Evolutionary conservation across 192 early-diverging fungal species (phyloP), one percentile per base, ranked within the genome.

Genomic region (Piromyces finnis): DNA sequence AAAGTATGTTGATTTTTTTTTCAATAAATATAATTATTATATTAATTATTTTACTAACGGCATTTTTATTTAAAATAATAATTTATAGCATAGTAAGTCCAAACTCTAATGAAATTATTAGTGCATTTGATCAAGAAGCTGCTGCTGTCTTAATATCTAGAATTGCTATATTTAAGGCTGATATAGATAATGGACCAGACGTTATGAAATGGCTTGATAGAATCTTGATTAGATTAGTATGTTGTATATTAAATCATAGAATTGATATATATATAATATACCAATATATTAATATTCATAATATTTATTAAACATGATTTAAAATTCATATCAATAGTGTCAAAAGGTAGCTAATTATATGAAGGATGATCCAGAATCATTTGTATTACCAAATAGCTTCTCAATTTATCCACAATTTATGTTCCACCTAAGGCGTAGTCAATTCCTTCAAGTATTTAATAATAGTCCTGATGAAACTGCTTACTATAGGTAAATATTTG

Each of bases 381-480:
- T 99, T 91, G 90, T 93, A 14, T 88, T 99, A 78, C 85, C 91
- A 0, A 92, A 94, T 78, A 97, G 95, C 86, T 99, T 99, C 83
- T 95, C 96, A 0, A 96, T 98, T 82, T 99, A 99, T 85, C 98
- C 98, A 78, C 97, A 98, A 85, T 99, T 99, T 81, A 99, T 99
- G 98, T 99, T 98, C 91, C 96, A 99, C 80, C 86, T 99, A 82
- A 91, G 98, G 68, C 89, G 98, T 36, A 93, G 92, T 81, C 97
- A 98, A 87, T 99, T 99, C 88, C 85, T 99, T 83, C 97, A 98
- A 82, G 95, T 97, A 18, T 99, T 99, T 85, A 99, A 99, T 86
- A 98, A 97, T 87, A 94, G 92, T 82, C 98, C 98, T 18, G 98
- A 99, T 85, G 98, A 99, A 80, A 97, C 96, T 1, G 96, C 96